Conservation (phyloP, 345 rosid species). For the Iberis pinnata region DNA sequence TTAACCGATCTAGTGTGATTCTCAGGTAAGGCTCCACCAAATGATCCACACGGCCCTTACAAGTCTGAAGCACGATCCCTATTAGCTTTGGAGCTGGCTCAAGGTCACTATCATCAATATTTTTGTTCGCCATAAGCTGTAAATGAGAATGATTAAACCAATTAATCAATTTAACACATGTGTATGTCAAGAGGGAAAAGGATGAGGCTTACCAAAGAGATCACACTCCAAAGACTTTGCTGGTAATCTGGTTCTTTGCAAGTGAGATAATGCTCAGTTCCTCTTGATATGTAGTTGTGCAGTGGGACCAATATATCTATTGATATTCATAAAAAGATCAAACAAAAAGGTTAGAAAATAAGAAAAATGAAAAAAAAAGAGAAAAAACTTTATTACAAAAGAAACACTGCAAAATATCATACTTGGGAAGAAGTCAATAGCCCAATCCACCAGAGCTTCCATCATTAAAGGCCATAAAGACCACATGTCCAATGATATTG, state of each 20-base stretch:
- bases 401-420: conserved; percentile 10
- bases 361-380: conserved; percentile 3
- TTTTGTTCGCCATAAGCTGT: conserved; percentile 73
- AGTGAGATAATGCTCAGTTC: conserved; percentile 68
- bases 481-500: conserved; percentile 96
- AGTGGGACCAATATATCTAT: conserved; percentile 91
- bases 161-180: neutral
- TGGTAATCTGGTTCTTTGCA: conserved; percentile 96
- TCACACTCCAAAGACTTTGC: conserved; percentile 88
- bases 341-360: neutral
- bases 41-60: conserved; percentile 95
- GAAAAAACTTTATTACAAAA: neutral
- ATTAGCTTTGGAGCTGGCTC: conserved; percentile 97
- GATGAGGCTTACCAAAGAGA: conserved; percentile 60
- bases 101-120: conserved; percentile 81
- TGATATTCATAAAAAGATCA: conserved; percentile 12
- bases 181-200: neutral
- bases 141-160: conserved; percentile 12
- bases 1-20: conserved; percentile 71
- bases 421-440: conserved; percentile 96
- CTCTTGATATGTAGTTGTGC: conserved; percentile 91
- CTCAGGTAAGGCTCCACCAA: conserved; percentile 93
- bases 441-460: conserved; percentile 94
- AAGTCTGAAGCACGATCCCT: conserved; percentile 89
- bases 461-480: conserved; percentile 94